Evolutionary conservation across 768 basidiomycete species (phyloP).

Genomic region (Auricularia sp.): DNA sequence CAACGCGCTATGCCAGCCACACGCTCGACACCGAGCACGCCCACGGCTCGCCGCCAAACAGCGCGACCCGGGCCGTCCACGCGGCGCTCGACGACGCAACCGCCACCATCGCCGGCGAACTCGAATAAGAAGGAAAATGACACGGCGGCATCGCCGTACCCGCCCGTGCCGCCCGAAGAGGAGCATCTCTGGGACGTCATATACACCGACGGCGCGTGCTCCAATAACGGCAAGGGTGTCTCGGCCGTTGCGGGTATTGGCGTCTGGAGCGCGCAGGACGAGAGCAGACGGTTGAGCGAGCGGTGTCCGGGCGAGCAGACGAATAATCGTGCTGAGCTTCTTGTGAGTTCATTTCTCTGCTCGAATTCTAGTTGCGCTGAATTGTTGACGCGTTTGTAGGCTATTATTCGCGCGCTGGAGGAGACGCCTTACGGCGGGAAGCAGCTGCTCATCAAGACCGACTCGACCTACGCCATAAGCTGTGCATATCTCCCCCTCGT

Average conservation of each 20-base stretch:
- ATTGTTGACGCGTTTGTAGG: conserved; percentile 34
- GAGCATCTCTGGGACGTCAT: conserved; percentile 40
- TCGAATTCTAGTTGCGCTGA: not conserved
- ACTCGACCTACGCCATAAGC: conserved; percentile 75
- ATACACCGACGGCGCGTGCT: conserved; percentile 86
- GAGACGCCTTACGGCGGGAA: conserved; percentile 45
- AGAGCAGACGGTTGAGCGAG: not conserved
- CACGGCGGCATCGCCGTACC: too few species aligned
- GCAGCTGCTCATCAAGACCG: conserved; percentile 68
- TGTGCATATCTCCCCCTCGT: conserved; percentile 34
- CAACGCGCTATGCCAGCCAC: too few species aligned
- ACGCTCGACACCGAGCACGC: too few species aligned
- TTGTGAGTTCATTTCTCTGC: conserved; percentile 38
- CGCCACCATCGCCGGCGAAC: too few species aligned
- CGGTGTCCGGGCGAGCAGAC: conserved; percentile 76
- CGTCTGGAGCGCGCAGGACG: conserved; percentile 62
- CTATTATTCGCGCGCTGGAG: conserved; percentile 78
- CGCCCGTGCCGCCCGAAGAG: conserved; percentile 10
- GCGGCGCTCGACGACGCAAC: too few species aligned
- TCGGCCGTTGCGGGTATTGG: conserved; percentile 67
- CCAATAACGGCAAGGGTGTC: conserved; percentile 61
- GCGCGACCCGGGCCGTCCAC: too few species aligned
- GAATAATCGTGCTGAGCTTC: conserved; percentile 82
- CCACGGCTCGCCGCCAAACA: too few species aligned
- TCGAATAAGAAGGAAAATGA: too few species aligned